Evolutionary conservation across 768 basidiomycete genomes (phyloP).

Genomic region (Arthromyces matolae): DNA sequence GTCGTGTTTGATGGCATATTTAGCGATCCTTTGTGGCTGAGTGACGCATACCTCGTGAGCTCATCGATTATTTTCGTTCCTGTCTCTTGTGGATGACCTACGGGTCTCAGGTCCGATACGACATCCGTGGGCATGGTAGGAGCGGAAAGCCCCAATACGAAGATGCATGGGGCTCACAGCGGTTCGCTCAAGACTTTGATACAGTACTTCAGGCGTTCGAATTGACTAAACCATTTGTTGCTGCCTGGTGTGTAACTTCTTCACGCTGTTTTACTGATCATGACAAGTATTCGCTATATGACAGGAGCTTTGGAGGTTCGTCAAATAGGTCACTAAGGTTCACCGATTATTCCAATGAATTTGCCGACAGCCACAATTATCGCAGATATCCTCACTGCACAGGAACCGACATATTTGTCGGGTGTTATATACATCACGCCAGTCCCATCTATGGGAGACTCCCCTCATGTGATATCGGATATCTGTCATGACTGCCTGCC

Average conservation of each 20-base stretch:
- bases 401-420: conserved; percentile 22
- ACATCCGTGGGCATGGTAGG: conserved; percentile 31
- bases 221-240: conserved; percentile 25
- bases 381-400: conserved; percentile 24
- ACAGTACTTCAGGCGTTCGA: conserved; percentile 28
- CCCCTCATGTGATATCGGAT: conserved; percentile 16
- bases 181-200: conserved; percentile 29
- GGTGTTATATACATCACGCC: conserved; percentile 26
- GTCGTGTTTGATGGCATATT: conserved; percentile 35
- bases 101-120: conserved; percentile 28
- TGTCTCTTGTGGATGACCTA: not conserved
- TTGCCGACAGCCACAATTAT: conserved; percentile 19
- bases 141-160: conserved; percentile 25
- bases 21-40: conserved; percentile 24
- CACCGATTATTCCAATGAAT: not conserved
- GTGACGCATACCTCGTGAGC: conserved; percentile 26
- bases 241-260: conserved; percentile 24
- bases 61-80: not conserved
- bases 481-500: conserved; percentile 15
- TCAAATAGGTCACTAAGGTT: not conserved
- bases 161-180: conserved; percentile 25
- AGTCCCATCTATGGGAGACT: conserved; percentile 24
- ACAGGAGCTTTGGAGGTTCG: conserved; percentile 26
- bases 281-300: too few species aligned
- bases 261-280: not conserved